Evolutionary conservation across 768 basidiomycete species (phyloP), one percentile per base, ranked within the genome.

Genomic region (Chalciporus piperatus): DNA sequence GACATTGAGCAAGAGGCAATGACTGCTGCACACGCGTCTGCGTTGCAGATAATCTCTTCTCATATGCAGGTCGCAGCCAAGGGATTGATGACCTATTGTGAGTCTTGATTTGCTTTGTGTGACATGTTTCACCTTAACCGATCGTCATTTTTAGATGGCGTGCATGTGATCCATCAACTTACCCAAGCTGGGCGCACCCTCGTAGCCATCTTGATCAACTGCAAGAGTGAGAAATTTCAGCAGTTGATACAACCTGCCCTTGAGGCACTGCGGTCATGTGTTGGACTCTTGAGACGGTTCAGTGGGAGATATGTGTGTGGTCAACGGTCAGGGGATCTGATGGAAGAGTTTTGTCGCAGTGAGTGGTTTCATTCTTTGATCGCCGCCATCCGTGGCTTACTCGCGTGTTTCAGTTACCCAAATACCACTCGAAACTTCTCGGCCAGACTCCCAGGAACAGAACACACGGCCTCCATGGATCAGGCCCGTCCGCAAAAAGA

Each of bases 341-440:
- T 97, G 80, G 93, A 96, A 64, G 94, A 96, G 68, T 94, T 95
- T 68, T 96, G 94, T 72, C 83, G 93, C 66, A 70, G 92, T 87
- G 56, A 68, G 74, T 74, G n/a, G 47, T 54, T 38, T 49, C 19
- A 16, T 27, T 8, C 22, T 25, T 27, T 41, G 37, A 32, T 44
- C 19, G 13, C 22, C 20, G 44, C 25, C 27, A 41, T 46, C 27
- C 35, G 41, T 49, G 47, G 25, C 62, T 58, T 11, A 64, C 42
- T 40, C 46, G 4, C 48, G 51, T 48, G 40, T 23, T 56, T 1
- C 59, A 89, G 85, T 88, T 60, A 92, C 91, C 3, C 85, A 89
- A 64, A 92, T 94, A 55, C 92, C 93, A 42, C 78, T 95, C 44
- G 91, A 95, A 60, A 76, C 83, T 0, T 74, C 79, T 27, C 76